phyloP scores from a whole-genome alignment of 2,329 filamentous ascomycete species.

The Magnaporthiopsis poae region DNA sequence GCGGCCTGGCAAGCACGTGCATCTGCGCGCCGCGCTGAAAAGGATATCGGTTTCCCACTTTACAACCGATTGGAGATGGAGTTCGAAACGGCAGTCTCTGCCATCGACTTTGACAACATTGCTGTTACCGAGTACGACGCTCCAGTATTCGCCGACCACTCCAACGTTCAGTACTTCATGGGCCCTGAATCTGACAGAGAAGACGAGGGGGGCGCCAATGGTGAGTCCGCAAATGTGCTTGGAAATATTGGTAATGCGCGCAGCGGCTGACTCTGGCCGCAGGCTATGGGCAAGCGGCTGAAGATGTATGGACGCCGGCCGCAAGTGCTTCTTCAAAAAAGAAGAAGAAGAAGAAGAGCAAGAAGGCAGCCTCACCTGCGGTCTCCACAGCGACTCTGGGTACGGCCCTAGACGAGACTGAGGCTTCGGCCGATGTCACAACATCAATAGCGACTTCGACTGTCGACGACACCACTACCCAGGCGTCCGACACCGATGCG shows the following conservation, averaged over 20 bases:
- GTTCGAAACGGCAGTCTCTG: neutral
- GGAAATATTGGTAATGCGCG: neutral
- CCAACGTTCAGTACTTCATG: conserved; percentile 6
- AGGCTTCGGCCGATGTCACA: neutral
- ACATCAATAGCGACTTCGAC: neutral
- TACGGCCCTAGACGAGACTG: neutral
- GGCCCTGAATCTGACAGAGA: conserved; percentile 1
- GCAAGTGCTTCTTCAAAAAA: neutral
- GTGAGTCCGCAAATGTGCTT: neutral
- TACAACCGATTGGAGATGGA: too few species aligned
- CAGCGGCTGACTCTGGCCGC: neutral
- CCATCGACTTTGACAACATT: conserved; percentile 4
- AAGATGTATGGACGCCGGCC: neutral
- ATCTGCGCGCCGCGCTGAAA: neutral
- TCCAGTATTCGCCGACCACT: conserved; percentile 5
- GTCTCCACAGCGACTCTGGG: neutral
- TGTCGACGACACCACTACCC: neutral
- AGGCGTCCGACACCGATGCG: neutral
- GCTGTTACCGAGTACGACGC: neutral
- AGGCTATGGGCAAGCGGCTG: neutral
- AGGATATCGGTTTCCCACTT: neutral
- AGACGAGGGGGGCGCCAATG: neutral
- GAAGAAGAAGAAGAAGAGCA: conserved; percentile 5
- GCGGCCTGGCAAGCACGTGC: neutral
- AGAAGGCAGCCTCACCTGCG: neutral